Conservation (phyloP, 2,329 filamentous ascomycete genomes). For the Myriosclerotinia curreyana region DNA sequence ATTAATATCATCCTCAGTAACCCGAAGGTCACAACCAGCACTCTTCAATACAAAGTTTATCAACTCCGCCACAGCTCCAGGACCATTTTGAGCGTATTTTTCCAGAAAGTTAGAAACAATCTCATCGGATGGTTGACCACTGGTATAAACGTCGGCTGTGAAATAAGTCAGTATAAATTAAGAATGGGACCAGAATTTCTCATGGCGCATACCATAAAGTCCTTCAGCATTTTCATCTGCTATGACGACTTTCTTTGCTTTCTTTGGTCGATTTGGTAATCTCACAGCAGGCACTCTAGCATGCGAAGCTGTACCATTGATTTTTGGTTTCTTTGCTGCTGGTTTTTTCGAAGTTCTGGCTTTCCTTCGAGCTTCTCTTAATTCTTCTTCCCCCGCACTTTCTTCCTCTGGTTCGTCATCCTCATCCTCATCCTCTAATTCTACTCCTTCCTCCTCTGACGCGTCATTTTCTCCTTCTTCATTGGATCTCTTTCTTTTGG, state of each 20-base stretch:
- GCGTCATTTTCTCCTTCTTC: slow-evolving; percentile 48
- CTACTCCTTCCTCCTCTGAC: slow-evolving; percentile 49
- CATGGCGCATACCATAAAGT: slow-evolving; percentile 35
- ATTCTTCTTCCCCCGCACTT: slow-evolving; percentile 48
- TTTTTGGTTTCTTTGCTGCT: slow-evolving; percentile 61
- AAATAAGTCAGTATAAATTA: slow-evolving; percentile 30
- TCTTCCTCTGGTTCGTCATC: slow-evolving; percentile 44
- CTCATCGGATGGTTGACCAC: slow-evolving; percentile 53
- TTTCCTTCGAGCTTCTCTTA: slow-evolving; percentile 41
- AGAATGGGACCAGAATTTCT: slow-evolving; percentile 5
- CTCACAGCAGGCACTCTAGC: slow-evolving; percentile 52
- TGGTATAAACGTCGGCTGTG: slow-evolving; percentile 61
- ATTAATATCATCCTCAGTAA: slow-evolving; percentile 79
- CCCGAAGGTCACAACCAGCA: slow-evolving; percentile 75
- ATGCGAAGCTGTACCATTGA: slow-evolving; percentile 57
- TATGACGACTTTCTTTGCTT: slow-evolving; percentile 46
- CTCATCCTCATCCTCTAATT: slow-evolving; percentile 46
- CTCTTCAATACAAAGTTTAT: slow-evolving; percentile 67
- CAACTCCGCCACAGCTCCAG: slow-evolving; percentile 56
- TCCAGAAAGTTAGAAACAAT: slow-evolving; percentile 60
- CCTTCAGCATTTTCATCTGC: slow-evolving; percentile 38
- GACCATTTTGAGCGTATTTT: slow-evolving; percentile 54
- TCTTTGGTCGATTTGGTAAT: slow-evolving; percentile 37
- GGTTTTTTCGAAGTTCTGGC: slow-evolving; percentile 51
- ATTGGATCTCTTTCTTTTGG: slow-evolving; percentile 56